Evolutionary conservation across 78 protist species (phyloP).

Genomic region (Trichosphaerium sp.): DNA sequence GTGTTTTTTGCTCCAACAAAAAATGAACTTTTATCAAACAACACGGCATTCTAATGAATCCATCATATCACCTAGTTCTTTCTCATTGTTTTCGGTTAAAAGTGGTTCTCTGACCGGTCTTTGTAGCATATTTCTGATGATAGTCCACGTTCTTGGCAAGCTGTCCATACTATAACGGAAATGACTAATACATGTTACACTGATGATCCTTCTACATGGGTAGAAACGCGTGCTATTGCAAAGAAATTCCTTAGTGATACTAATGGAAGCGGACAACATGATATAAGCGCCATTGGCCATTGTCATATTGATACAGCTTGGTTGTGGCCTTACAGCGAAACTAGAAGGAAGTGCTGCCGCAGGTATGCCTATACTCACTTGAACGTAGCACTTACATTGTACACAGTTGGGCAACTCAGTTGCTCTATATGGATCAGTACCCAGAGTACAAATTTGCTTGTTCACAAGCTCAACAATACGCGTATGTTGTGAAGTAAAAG

Average conservation of each 20-base stretch:
- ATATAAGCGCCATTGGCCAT: slow-evolving; percentile 21
- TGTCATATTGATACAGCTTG: slow-evolving; percentile 67
- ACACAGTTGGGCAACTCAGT: slow-evolving; percentile 41
- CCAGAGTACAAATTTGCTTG: slow-evolving; percentile 27
- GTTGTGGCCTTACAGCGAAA: slow-evolving; percentile 67
- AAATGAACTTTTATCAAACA: too few species aligned
- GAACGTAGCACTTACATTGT: slow-evolving; percentile 3
- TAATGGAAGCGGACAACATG: slow-evolving; percentile 14
- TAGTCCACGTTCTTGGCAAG: not conserved
- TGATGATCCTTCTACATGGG: not conserved
- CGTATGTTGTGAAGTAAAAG: not conserved
- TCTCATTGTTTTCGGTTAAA: slow-evolving; percentile 8
- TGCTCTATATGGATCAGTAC: slow-evolving; percentile 39
- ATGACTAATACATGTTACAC: not conserved
- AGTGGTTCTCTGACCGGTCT: not conserved
- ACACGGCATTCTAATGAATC: too few species aligned
- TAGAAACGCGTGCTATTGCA: not conserved
- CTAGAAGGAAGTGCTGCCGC: slow-evolving; percentile 35
- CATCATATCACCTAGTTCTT: too few species aligned
- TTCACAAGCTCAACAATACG: slow-evolving; percentile 53
- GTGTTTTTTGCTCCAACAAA: too few species aligned
- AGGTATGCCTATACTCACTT: not conserved
- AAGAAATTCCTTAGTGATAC: slow-evolving; percentile 10
- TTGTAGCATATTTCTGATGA: not conserved
- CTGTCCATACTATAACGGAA: not conserved